These are phyloP conservation scores for Grosmannia serpens DNA, from an alignment of 2,329 filamentous ascomycete species.

Conservation along the genomic window DNA sequence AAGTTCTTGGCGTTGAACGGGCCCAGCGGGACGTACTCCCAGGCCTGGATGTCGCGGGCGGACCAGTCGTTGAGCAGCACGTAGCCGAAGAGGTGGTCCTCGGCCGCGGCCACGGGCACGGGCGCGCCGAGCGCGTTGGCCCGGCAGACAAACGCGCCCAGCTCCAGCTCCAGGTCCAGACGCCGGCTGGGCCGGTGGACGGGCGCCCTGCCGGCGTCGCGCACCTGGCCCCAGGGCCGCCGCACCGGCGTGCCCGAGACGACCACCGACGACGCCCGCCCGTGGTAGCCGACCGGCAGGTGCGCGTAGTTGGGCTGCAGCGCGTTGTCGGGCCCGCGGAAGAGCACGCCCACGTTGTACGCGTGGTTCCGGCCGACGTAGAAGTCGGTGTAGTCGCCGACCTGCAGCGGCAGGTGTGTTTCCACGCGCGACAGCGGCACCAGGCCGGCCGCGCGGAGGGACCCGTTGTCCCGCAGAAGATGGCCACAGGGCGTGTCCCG, in stretches of 20 bases:
- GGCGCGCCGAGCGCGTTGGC: constrained; percentile 53
- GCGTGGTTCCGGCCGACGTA: constrained; percentile 74
- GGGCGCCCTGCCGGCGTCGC: constrained; percentile 53
- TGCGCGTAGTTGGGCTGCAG: constrained; percentile 75
- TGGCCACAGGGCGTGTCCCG: constrained; percentile 44
- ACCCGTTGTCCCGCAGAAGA: constrained; percentile 49
- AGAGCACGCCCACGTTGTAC: constrained; percentile 55
- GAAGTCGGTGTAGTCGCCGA: constrained; percentile 80
- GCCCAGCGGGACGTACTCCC: constrained; percentile 74
- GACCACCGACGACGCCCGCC: constrained; percentile 63
- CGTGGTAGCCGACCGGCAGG: constrained; percentile 73
- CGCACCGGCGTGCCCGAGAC: constrained; percentile 61
- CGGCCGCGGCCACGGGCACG: constrained; percentile 52
- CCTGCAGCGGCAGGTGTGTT: constrained; percentile 62
- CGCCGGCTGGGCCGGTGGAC: constrained; percentile 51
- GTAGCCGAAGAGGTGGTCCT: constrained; percentile 64
- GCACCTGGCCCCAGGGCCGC: constrained; percentile 63
- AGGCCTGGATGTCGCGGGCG: constrained; percentile 68
- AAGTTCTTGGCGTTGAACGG: constrained; percentile 83
- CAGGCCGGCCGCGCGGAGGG: constrained; percentile 46
- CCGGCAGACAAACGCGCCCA: constrained; percentile 62
- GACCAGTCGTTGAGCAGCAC: constrained; percentile 85
- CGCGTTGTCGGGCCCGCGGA: constrained; percentile 49
- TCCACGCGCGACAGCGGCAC: constrained; percentile 46
- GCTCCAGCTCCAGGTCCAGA: constrained; percentile 70